Base-by-base conservation (phyloP, 805 yeast species). In the Naumovozyma baii region DNA sequence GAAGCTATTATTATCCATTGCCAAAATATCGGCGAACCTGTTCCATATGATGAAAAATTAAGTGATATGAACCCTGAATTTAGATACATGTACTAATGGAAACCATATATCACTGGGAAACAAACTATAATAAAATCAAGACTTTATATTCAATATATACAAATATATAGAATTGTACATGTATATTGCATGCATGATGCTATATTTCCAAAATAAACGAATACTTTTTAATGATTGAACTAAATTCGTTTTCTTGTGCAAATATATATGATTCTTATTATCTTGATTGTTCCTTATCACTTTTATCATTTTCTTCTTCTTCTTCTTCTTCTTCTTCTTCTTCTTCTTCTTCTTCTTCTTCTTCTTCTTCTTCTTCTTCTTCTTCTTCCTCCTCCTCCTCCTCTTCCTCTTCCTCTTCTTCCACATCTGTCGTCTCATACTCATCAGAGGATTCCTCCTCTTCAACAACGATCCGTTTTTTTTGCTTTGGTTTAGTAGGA, bases 61-160 rank as follows among this genome's bases (percentile, higher is more conserved):
- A 47, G 68, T 52, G 70, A 64, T 40, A 43, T 48, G 36, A 67
- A 68, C 47, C 76, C 76, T 19, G 61, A 64, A 30, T 69, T 70
- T 49, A 64, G 58, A 51, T 72, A 72, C 56, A 51, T 70, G 59
- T 70, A 70, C 50, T 71, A 54, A 45, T 22, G 26, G 10, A 22
- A 22, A 10, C 10, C 7, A 22, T 22, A 10, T 22, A 22, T 22
- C 26, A 22, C 26, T 22, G 26, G 10, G 26, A 22, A 7, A 22
- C 36, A 19, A 20, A 26, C n/a, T n/a, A n/a, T n/a, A n/a, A n/a
- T n/a, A n/a, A n/a, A n/a, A n/a, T n/a, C n/a, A n/a, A n/a, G n/a
- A n/a, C n/a, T n/a, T n/a, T n/a, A n/a, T n/a, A n/a, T n/a, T n/a
- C n/a, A n/a, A n/a, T n/a, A n/a, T n/a, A n/a, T n/a, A n/a, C n/a